Evolutionary conservation across 768 basidiomycete species (phyloP), one percentile per base, ranked within the genome.

Genomic region (Mycena vitilis): DNA sequence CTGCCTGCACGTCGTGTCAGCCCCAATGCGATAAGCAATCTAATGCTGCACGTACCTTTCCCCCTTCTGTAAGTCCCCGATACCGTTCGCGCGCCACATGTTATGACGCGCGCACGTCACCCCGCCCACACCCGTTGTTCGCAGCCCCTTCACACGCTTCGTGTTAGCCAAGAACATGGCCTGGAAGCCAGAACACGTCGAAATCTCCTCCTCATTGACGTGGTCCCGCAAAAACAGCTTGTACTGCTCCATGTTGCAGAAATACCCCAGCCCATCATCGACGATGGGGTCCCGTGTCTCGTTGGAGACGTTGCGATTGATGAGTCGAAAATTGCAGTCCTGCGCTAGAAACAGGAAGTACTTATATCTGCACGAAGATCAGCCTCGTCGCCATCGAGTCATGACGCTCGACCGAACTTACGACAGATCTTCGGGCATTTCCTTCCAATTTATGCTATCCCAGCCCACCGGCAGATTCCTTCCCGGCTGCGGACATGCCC

Each of bases 61-160:
- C 2, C 51, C 51, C 25, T 10, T 25, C n/a, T 52, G 51, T 16
- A 52, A 34, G n/a, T 52, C 52, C 15, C 52, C 49, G 18, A 75
- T 68, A 1, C 73, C 68, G 20, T 63, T 65, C 3, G 72, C 52
- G 2, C 42, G 45, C 48, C 64, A 61, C 42, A 70, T 34, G n/a
- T 70, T 63, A 38, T 71, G 70, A 6, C 51, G 67, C 1, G 68
- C 61, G 9, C 74, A 74, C 4, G 58, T 63, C 11, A 68, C 64
- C 1, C 58, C 57, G 5, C 58, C 73, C 0, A 73, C 48, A 0
- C 73, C 73, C 2, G 70, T 69, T 11, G 34, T 38, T 13, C 48
- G 61, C 15, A 73, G 42, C 7, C 70, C 70, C n/a, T 58, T 73
- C 0, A 65, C 45, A 3, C 60, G 57, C 58, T 69, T 70, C 12